A percentile compares a stretch with the other conserved stretches of the same genome.
These are phyloP conservation scores for Heliamphora exappendiculata DNA, from an alignment of 148 eudicot species.

Conservation along the genomic window DNA sequence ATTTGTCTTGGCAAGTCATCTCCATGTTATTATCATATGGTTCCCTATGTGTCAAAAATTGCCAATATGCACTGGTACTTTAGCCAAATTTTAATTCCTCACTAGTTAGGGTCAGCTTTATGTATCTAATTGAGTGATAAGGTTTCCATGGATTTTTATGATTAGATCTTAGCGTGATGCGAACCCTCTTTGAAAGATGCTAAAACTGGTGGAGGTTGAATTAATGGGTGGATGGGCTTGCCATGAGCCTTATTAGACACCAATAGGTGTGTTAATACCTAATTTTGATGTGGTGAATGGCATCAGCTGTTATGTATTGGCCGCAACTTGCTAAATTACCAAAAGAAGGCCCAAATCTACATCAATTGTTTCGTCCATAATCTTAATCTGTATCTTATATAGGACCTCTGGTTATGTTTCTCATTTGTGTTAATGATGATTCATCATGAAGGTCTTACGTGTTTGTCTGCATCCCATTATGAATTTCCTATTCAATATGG, in stretches of 20 bases:
- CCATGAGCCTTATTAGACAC: background rate
- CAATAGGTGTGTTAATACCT: background rate
- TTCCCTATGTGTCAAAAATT: background rate
- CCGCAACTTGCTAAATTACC: background rate
- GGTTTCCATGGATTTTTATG: background rate
- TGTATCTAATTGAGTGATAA: background rate
- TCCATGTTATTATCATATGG: conserved; percentile 3
- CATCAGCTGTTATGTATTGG: background rate
- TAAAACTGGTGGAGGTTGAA: too few relatives aligned
- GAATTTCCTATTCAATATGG: too few relatives aligned
- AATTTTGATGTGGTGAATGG: background rate
- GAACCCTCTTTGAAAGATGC: background rate
- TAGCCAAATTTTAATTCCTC: background rate
- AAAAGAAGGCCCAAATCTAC: background rate
- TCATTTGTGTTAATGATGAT: background rate
- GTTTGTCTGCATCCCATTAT: background rate
- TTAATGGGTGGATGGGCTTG: too few relatives aligned
- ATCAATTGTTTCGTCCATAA: background rate
- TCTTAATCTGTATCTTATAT: background rate
- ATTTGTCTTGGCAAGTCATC: background rate
- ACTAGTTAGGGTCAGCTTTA: background rate
- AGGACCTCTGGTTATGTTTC: background rate
- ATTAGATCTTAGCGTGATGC: background rate
- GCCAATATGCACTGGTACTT: background rate
- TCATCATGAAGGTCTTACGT: background rate